Conservation (phyloP, 805 yeast species). For the Ogataea naganishii region DNA sequence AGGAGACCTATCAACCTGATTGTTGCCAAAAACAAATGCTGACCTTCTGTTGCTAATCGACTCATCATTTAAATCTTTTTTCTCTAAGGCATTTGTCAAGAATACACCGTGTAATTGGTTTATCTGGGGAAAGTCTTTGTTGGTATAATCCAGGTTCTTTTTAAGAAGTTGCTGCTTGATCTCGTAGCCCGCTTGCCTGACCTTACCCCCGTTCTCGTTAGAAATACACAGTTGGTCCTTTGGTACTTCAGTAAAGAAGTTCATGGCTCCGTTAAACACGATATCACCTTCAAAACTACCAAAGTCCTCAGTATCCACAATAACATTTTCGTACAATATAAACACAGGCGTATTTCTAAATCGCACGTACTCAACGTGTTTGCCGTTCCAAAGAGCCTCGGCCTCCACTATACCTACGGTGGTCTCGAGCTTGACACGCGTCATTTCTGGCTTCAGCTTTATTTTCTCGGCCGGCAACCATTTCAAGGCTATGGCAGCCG, state of each 20-base stretch:
- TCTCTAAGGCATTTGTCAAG: slow-evolving; percentile 7
- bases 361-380: slow-evolving; percentile 13
- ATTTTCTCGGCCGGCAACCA: slow-evolving; percentile 11
- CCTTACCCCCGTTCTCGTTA: slow-evolving; percentile 11
- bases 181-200: slow-evolving; percentile 13
- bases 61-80: slow-evolving; percentile 7
- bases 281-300: slow-evolving; percentile 17
- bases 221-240: slow-evolving; percentile 7
- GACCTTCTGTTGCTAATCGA: slow-evolving; percentile 10
- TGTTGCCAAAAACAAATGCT: slow-evolving; percentile 15
- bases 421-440: slow-evolving; percentile 12
- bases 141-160: slow-evolving; percentile 7
- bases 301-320: slow-evolving; percentile 6
- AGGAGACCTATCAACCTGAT: slow-evolving; percentile 20
- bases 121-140: slow-evolving; percentile 16
- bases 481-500: slow-evolving; percentile 11
- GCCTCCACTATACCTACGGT: slow-evolving; percentile 15
- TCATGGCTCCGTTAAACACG: slow-evolving; percentile 19
- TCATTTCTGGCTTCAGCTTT: slow-evolving; percentile 12
- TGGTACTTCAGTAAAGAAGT: slow-evolving; percentile 12
- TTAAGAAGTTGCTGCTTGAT: slow-evolving; percentile 8
- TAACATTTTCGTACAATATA: slow-evolving; percentile 9
- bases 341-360: slow-evolving; percentile 17
- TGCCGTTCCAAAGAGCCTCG: slow-evolving; percentile 17
- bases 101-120: slow-evolving; percentile 13